Conservation (phyloP, 1,284 basidiomycete genomes). For the Ceratobasidium sp. region DNA sequence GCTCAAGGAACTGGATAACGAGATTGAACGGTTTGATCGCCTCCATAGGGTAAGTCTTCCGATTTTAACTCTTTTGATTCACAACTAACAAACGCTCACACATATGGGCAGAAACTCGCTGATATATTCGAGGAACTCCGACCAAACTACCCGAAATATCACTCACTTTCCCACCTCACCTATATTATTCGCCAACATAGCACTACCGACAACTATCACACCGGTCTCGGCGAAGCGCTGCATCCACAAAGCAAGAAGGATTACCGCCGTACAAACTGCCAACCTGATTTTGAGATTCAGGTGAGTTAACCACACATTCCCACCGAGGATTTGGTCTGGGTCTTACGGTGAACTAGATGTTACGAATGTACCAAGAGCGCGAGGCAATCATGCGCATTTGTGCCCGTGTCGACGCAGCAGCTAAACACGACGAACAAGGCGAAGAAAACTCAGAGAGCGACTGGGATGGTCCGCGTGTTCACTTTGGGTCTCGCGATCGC, state of each 20-base stretch:
- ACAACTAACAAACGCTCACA: too few relatives aligned
- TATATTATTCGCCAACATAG: neutral
- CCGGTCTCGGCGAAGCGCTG: neutral
- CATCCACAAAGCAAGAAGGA: slow-evolving; percentile 18
- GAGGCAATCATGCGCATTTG: neutral
- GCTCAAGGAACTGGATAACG: neutral
- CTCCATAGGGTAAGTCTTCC: neutral
- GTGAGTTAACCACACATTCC: neutral
- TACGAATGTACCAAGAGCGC: neutral
- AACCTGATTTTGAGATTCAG: neutral
- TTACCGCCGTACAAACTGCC: neutral
- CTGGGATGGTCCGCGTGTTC: neutral
- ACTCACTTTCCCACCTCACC: neutral
- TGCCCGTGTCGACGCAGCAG: neutral
- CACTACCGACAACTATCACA: slow-evolving; percentile 14
- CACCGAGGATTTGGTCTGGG: neutral
- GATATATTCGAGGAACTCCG: neutral
- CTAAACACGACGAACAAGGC: neutral
- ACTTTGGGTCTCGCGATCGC: neutral
- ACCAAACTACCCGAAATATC: neutral
- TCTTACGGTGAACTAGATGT: neutral
- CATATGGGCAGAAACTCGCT: neutral
- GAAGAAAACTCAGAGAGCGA: neutral
- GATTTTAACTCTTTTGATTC: too few relatives aligned
- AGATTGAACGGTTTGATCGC: neutral